Evolutionary conservation across 2,329 filamentous ascomycete genomes (phyloP).

Genomic region (Phoma sp.): DNA sequence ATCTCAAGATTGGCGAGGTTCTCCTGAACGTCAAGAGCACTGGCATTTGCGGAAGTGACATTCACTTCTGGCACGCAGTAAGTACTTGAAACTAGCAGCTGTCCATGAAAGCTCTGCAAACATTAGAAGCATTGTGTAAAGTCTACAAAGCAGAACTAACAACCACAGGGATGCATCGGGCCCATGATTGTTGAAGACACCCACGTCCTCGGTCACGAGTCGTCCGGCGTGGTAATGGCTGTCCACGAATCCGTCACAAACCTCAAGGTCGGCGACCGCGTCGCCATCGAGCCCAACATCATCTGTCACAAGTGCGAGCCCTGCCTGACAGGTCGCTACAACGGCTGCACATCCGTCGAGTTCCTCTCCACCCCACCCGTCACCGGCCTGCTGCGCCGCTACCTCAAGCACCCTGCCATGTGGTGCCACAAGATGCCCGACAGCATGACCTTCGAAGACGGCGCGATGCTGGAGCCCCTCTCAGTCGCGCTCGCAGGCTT

Average conservation of each 20-base stretch:
- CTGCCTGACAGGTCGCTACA: constrained; percentile 91
- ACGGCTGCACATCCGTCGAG: constrained; percentile 83
- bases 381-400: constrained; percentile 83
- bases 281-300: constrained; percentile 81
- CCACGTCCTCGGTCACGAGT: constrained; percentile 95
- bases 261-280: constrained; percentile 78
- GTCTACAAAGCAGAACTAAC: constrained; percentile 5
- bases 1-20: constrained; percentile 80
- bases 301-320: constrained; percentile 91
- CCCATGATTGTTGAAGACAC: constrained; percentile 90
- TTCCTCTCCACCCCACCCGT: constrained; percentile 94
- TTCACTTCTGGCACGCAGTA: constrained; percentile 95
- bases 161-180: constrained; percentile 74
- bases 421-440: constrained; percentile 97
- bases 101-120: neutral
- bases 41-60: constrained; percentile 93
- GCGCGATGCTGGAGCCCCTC: constrained; percentile 87
- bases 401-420: constrained; percentile 90
- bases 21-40: constrained; percentile 90
- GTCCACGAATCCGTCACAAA: constrained; percentile 78
- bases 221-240: constrained; percentile 79
- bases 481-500: constrained; percentile 88
- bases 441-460: constrained; percentile 85
- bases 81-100: constrained; percentile 3
- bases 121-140: neutral